Conservation (phyloP, 2,329 filamentous ascomycete species). For the Rhytidhysteron rufulum region DNA sequence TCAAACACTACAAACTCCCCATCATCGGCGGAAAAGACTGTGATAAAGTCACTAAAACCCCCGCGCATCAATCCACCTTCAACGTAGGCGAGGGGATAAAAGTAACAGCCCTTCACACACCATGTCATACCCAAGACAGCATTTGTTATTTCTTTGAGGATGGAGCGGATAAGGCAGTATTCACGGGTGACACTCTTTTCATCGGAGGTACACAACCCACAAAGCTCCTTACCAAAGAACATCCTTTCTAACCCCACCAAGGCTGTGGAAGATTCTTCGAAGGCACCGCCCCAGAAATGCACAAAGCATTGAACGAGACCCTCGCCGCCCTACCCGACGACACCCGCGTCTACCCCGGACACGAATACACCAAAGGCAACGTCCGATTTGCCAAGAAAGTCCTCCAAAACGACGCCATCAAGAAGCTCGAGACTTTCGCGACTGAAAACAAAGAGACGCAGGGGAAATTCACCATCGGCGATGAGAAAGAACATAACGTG, state of each 20-base stretch:
- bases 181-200: conserved; percentile 95
- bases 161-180: conserved; percentile 71
- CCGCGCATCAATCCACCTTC: conserved; percentile 71
- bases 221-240: background rate
- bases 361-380: conserved; percentile 98
- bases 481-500: conserved; percentile 97
- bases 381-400: conserved; percentile 83
- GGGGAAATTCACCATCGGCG: conserved; percentile 92
- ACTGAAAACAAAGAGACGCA: conserved; percentile 82
- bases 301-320: conserved; percentile 84
- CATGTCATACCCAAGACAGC: conserved; percentile 97
- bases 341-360: conserved; percentile 86
- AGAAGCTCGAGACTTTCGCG: conserved; percentile 73
- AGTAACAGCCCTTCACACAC: conserved; percentile 87
- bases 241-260: conserved; percentile 26
- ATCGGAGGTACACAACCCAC: conserved; percentile 67
- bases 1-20: conserved; percentile 61
- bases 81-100: conserved; percentile 74
- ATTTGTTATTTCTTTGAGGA: conserved; percentile 95
- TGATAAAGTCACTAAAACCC: conserved; percentile 72
- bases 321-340: conserved; percentile 80
- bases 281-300: conserved; percentile 79
- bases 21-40: conserved; percentile 90
- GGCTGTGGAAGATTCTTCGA: conserved; percentile 97
- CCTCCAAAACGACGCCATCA: conserved; percentile 65